phyloP scores from a whole-genome alignment of 805 yeast genomes.

The Spathaspora gorwiae region DNA sequence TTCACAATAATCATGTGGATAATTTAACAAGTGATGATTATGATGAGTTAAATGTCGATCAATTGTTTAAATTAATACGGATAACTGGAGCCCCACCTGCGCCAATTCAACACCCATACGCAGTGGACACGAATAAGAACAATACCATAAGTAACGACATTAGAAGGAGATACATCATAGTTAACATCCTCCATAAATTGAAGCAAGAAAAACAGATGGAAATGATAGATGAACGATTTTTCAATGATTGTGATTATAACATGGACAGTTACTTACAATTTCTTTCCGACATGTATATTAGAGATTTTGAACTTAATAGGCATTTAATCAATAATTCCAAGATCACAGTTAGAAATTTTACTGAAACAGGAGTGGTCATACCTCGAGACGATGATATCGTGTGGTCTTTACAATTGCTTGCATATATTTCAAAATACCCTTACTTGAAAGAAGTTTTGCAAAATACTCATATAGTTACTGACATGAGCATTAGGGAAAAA shows the following conservation, averaged over 20 bases:
- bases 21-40: constrained; percentile 36
- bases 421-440: constrained; percentile 90
- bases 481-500: constrained; percentile 47
- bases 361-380: constrained; percentile 65
- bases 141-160: constrained; percentile 24
- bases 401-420: constrained; percentile 88
- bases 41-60: constrained; percentile 32
- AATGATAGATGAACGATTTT: constrained; percentile 25
- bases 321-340: constrained; percentile 20
- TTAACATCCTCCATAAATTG: constrained; percentile 33
- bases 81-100: constrained; percentile 3
- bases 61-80: constrained; percentile 34
- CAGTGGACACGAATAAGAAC: not conserved
- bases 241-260: constrained; percentile 30
- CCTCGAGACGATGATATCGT: constrained; percentile 92
- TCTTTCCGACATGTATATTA: constrained; percentile 35
- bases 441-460: constrained; percentile 70
- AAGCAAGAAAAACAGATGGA: constrained; percentile 34
- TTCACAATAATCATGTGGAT: constrained; percentile 17
- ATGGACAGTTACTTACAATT: constrained; percentile 42
- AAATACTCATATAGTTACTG: constrained; percentile 68
- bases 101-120: not conserved
- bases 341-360: constrained; percentile 34
- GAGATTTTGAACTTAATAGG: constrained; percentile 26
- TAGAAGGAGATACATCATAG: constrained; percentile 32